These are phyloP conservation scores for Skeletonema menzelii DNA, from an alignment of 108 stramenopile genomes.

Conservation along the genomic window DNA sequence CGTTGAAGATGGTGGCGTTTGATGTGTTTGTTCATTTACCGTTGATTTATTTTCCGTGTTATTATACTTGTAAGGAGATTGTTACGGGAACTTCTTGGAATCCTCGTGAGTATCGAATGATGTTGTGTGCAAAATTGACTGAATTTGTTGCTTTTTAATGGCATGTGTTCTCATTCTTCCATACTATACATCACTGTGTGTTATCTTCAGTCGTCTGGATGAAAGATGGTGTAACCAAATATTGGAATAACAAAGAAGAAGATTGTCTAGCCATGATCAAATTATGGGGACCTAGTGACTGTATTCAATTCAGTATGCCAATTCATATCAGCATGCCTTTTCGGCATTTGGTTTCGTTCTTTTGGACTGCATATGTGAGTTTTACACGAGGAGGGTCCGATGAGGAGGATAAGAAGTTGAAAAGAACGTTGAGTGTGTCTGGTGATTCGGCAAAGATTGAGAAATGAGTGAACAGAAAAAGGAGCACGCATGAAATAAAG, in stretches of 20 bases:
- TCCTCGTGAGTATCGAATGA: constrained; percentile 25
- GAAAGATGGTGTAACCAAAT: constrained; percentile 76
- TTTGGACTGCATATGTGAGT: constrained; percentile 92
- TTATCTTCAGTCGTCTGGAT: constrained; percentile 64
- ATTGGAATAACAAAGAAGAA: constrained; percentile 76
- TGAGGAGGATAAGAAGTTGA: constrained; percentile 27
- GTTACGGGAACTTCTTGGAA: constrained; percentile 78
- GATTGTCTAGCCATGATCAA: constrained; percentile 85
- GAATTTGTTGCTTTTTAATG: not conserved
- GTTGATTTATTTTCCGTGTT: constrained; percentile 90
- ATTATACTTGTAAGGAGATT: constrained; percentile 90
- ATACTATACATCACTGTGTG: not conserved
- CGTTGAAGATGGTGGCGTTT: constrained; percentile 89
- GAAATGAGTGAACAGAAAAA: not conserved
- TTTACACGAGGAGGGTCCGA: constrained; percentile 82
- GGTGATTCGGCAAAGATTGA: constrained; percentile 10
- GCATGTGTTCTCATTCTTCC: not conserved
- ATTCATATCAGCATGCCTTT: constrained; percentile 88
- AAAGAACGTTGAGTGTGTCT: constrained; percentile 34
- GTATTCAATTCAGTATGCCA: constrained; percentile 89
- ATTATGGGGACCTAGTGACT: constrained; percentile 90
- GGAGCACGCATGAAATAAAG: not conserved
- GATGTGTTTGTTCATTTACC: constrained; percentile 88
- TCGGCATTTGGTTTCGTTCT: constrained; percentile 87
- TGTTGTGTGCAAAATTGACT: no score